Evolutionary conservation across 257 asterid genomes (phyloP), one percentile per base, ranked within the genome.

Genomic region (Solanum gracilifrons): DNA sequence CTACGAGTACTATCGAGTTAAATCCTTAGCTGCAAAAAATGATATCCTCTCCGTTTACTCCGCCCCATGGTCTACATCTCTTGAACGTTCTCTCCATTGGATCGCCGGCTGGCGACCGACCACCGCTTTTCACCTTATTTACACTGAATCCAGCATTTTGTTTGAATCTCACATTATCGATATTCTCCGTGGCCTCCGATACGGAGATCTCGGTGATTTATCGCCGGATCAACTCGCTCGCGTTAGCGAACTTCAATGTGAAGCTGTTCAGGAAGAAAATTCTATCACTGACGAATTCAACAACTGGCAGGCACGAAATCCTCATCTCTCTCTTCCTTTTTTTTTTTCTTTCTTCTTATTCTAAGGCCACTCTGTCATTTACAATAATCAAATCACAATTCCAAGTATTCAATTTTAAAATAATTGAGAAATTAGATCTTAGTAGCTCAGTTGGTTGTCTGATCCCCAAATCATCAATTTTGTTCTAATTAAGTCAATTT

Each of bases 21-120:
- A 95, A n/a, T 76, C 96, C 5, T 48, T 60, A 1, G 92, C 88
- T 41, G 89, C 93, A 13, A 90, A 88, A 62, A 76, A 36, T 16
- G 97, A 95, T 80, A 92, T 93, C 10, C 91, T 96, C 13, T 82
- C 85, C 1, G 87, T 95, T 88, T 92, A 90, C 80, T 5, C 93
- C 2, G 93, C 97, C 3, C 94, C 96, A 25, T 96, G 98, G 98
- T 68, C 89, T 75, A 88, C 94, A 74, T 76, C 93, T 32, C 92
- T 96, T 0, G 98, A 96, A 88, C 92, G 95, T 4, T 93, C 97
- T 3, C 94, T 96, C 75, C 94, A 92, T 41, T 96, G 98, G 98
- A 92, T 96, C 72, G 94, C 93, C 7, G 99, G 99, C 2, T 95
- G 98, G 98, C 92, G 99, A 2, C 98, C 99, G 46, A 96, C 98